Percentiles rank a stretch among this genome's conserved stretches.
Evolutionary conservation across 192 early-diverging fungal genomes (phyloP).

Genomic region (Phycomyces nitens): DNA sequence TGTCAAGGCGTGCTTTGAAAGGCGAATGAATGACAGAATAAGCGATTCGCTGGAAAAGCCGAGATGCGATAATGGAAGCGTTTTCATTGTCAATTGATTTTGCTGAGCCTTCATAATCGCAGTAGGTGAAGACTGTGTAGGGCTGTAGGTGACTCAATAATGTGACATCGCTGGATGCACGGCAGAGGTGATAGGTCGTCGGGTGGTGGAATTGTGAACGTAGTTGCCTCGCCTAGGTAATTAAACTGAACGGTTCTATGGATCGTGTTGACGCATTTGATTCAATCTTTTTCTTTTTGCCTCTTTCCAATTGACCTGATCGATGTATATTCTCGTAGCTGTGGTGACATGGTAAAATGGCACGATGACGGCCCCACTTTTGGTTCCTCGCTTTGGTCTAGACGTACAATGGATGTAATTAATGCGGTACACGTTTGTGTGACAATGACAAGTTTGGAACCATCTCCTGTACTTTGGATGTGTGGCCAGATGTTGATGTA

Average conservation of each 20-base stretch:
- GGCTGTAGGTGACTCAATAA: conserved; percentile 18
- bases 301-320: no score
- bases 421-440: no score
- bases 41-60: background rate
- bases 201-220: conserved; percentile 28
- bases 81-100: conserved; percentile 3
- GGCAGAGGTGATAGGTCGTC: conserved; percentile 25
- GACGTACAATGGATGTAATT: no score
- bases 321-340: no score
- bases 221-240: conserved; percentile 24
- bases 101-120: background rate
- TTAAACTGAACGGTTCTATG: conserved; percentile 16
- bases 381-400: no score
- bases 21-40: background rate
- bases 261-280: conserved; percentile 20
- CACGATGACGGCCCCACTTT: no score
- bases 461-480: no score
- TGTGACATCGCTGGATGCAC: conserved; percentile 24
- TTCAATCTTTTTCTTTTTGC: background rate
- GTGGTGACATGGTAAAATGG: no score
- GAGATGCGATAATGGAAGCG: background rate
- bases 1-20: no score
- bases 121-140: conserved; percentile 24
- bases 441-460: no score
- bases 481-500: no score